Evolutionary conservation across 345 rosid genomes (phyloP), one percentile per base, ranked within the genome.

Genomic region (Adansonia digitata): DNA sequence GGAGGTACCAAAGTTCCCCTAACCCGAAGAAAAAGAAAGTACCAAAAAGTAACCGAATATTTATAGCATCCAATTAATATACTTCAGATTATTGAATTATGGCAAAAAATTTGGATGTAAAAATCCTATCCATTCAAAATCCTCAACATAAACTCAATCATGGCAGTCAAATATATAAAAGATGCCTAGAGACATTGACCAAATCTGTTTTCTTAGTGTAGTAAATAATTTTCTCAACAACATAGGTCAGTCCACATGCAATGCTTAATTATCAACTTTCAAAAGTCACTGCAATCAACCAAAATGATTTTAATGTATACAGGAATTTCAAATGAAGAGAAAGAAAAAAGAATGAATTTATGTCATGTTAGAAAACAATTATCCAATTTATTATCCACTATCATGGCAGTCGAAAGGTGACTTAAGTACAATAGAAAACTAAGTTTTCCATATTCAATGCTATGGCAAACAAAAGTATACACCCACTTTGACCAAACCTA

Each of bases 221-320:
- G 6, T 42, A 48, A 55, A 69, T 64, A 69, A 72, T 73, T 72
- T 43, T 17, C 74, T 69, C 77, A 75, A 29, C 37, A 68, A 57
- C 34, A 67, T 34, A 77, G 81, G 75, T 56, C 84, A 79, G 34
- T 22, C 72, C 79, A 80, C 80, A 77, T 81, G 80, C 56, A 76
- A 69, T 26, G 77, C 29, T 81, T 35, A 69, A 72, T 27, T 55
- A 60, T 39, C 61, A 61, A 34, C 37, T 45, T 49, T 46, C 12
- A 40, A 55, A 11, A 22, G 14, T 61, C 37, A 60, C 6, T 68
- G 43, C 22, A 49, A 65, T 42, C 75, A 62, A 24, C 46, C 51
- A 76, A 59, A 45, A 43, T 48, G 14, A 22, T 2, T 43, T 12
- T 22, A 51, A 48, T 20, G 26, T 45, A 34, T 46, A 46, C n/a